Conservation (phyloP, 768 basidiomycete genomes). For the Calvatia gigantea region DNA sequence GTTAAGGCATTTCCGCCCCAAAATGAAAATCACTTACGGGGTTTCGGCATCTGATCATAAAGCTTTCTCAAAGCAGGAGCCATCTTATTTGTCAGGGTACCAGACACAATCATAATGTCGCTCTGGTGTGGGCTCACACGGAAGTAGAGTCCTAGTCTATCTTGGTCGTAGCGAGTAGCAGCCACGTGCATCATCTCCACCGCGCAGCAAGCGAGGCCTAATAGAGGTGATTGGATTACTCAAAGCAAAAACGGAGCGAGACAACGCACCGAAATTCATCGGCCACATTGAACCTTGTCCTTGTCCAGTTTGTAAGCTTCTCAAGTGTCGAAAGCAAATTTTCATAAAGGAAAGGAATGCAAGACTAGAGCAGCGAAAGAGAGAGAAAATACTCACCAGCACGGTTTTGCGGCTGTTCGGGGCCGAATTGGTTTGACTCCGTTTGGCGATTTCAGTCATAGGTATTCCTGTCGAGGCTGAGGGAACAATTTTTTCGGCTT, state of each 20-base stretch:
- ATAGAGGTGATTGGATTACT: slow-evolving; percentile 10
- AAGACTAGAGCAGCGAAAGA: too few relatives aligned
- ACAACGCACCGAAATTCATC: slow-evolving; percentile 80
- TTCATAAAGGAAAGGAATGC: slow-evolving; percentile 23
- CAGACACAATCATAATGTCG: slow-evolving; percentile 99
- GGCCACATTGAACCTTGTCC: slow-evolving; percentile 99
- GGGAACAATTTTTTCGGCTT: slow-evolving; percentile 32
- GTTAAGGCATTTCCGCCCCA: not conserved
- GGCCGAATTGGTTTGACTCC: slow-evolving; percentile 77
- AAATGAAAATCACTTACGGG: slow-evolving; percentile 55
- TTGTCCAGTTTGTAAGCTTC: slow-evolving; percentile 97
- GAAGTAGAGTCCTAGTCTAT: slow-evolving; percentile 95
- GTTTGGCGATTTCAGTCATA: slow-evolving; percentile 68
- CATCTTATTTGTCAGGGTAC: slow-evolving; percentile 99
- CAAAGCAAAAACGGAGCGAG: slow-evolving; percentile 2
- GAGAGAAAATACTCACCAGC: slow-evolving; percentile 54
- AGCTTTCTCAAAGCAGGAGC: slow-evolving; percentile 96
- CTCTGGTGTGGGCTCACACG: slow-evolving; percentile 98
- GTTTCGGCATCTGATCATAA: slow-evolving; percentile 99
- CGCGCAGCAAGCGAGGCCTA: slow-evolving; percentile 96
- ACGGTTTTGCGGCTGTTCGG: slow-evolving; percentile 87
- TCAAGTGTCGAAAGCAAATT: slow-evolving; percentile 96
- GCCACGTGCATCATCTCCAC: slow-evolving; percentile 99
- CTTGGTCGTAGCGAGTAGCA: slow-evolving; percentile 97
- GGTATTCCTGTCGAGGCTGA: slow-evolving; percentile 43